Evolutionary conservation across 2,329 filamentous ascomycete species (phyloP).

Genomic region (Apiospora saccharicola): DNA sequence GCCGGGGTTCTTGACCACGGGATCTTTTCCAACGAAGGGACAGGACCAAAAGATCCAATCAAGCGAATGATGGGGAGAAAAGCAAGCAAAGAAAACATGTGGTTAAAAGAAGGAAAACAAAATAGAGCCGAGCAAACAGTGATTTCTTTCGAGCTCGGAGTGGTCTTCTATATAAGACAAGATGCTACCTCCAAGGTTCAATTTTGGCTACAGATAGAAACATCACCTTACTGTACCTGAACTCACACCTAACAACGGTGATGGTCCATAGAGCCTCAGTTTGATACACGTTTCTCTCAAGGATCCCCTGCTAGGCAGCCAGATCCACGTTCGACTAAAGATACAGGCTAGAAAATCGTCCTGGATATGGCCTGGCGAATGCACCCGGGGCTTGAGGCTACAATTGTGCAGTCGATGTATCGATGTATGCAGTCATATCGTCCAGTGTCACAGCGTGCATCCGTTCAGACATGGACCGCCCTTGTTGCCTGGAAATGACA

Average conservation of each 20-base stretch:
- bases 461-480: neutral
- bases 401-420: neutral
- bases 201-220: neutral
- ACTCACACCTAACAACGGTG: neutral
- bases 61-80: slow-evolving; percentile 27
- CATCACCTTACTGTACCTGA: neutral
- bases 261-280: neutral
- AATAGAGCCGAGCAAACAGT: slow-evolving; percentile 14
- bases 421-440: neutral
- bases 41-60: slow-evolving; percentile 31
- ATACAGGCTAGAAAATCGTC: neutral
- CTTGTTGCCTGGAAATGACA: neutral
- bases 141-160: neutral
- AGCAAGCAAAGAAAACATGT: neutral
- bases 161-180: slow-evolving; percentile 29
- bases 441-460: slow-evolving; percentile 14
- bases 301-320: neutral
- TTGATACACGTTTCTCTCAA: neutral
- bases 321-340: neutral
- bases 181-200: neutral
- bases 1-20: slow-evolving; percentile 35
- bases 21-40: slow-evolving; percentile 37
- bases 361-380: neutral
- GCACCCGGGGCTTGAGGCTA: neutral
- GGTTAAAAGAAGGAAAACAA: slow-evolving; percentile 16